These are phyloP conservation scores for Boletus rubropictus DNA, from an alignment of 768 basidiomycete genomes.

Conservation along the genomic window DNA sequence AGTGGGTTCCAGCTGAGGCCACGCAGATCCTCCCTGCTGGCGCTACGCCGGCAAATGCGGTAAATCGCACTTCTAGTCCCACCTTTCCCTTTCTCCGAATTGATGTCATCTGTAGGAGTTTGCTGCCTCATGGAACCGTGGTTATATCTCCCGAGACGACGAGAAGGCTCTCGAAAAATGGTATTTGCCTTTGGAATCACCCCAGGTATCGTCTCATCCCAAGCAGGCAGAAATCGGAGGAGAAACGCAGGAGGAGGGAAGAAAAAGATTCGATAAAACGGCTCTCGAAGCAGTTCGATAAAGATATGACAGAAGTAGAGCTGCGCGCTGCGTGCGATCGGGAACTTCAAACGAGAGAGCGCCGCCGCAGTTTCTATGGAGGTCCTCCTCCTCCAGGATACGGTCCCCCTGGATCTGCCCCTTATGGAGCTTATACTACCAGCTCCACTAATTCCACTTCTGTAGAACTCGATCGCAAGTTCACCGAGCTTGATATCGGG, in stretches of 20 bases:
- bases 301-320: constrained; percentile 47
- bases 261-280: constrained; percentile 38
- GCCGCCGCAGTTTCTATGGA: constrained; percentile 51
- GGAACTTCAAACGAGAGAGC: constrained; percentile 45
- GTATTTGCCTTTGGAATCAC: constrained; percentile 27
- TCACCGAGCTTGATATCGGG: constrained; percentile 31
- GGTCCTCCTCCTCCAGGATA: constrained; percentile 29
- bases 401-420: constrained; percentile 17
- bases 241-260: constrained; percentile 50
- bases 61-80: constrained; percentile 26
- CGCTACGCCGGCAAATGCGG: constrained; percentile 53
- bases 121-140: constrained; percentile 49
- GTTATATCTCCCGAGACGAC: constrained; percentile 35
- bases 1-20: constrained; percentile 64
- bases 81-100: background rate
- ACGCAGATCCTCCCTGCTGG: constrained; percentile 55
- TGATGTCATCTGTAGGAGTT: constrained; percentile 43
- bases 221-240: constrained; percentile 44
- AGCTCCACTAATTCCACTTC: constrained; percentile 18
- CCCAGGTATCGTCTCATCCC: constrained; percentile 11
- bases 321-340: constrained; percentile 52
- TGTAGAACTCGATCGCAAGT: constrained; percentile 36
- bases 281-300: constrained; percentile 35
- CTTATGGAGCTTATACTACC: constrained; percentile 22
- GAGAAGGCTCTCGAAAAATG: constrained; percentile 42